Base-by-base conservation (phyloP, 2,329 filamentous ascomycete genomes). In the Penicillium freii region DNA sequence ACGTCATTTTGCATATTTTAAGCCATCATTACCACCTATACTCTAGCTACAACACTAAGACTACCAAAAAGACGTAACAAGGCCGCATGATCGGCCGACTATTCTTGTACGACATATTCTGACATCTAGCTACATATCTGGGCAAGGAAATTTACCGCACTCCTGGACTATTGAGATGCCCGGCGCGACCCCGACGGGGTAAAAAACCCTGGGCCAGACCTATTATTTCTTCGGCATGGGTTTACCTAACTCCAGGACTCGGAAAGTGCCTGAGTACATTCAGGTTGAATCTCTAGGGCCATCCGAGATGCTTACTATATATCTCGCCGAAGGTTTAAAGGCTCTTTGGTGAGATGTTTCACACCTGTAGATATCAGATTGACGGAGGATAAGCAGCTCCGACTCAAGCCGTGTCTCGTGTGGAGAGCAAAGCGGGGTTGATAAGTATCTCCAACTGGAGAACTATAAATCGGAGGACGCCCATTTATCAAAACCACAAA, bases 351-450 rank as follows among this genome's bases (percentile, higher is more conserved):
- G 17, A 4, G 8, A 23, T 52, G 6, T n/a, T 38, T 19, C 17
- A n/a, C 5, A 8, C 15, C 3, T 27, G 9, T 25, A 15, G 7
- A n/a, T 54, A 15, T 42, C 34, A 54, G 39, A 49, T 54, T 11
- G 19, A 11, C 44, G 27, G 44, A 36, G 21, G 29, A 34, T 52
- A 39, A 44, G 21, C 36, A 50, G 27, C 42, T 47, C 54, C 57
- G 54, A 54, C 33, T 52, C 43, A 44, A 62, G 34, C 50, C 54
- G 59, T 47, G 17, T 47, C 33, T 47, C 46, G 34, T 62, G 60
- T 47, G 55, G 59, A 61, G 59, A 49, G 45, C 23, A 25, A 50
- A 63, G 62, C 62, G 62, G 62, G 62, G 62, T 61, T 54, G 54
- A 33, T 33, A 34, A 31, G 21, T 62, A 49, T 44, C 48, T 51